Evolutionary conservation across 1,139 yeast species (phyloP).

Genomic region (Kazachstania sp.): DNA sequence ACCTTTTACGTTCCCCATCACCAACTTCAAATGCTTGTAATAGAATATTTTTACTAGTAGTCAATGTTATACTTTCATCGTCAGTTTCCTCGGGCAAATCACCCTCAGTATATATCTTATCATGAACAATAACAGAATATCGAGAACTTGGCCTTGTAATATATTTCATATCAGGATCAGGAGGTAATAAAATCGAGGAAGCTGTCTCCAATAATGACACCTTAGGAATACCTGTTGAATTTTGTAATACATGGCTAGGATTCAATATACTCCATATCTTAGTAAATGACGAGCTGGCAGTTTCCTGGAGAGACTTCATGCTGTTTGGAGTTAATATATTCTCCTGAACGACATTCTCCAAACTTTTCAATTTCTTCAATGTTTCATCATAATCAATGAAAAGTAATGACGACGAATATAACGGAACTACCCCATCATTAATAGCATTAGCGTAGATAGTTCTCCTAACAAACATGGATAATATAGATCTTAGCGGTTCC

Average conservation of each 20-base stretch:
- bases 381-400: conserved; percentile 62
- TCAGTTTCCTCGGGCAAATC: conserved; percentile 46
- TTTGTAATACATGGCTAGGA: conserved; percentile 23
- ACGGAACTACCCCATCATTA: conserved; percentile 85
- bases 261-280: conserved; percentile 27
- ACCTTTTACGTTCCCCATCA: conserved; percentile 25
- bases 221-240: conserved; percentile 41
- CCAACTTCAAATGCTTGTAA: conserved; percentile 27
- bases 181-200: conserved; percentile 72
- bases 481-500: conserved; percentile 66
- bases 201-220: conserved; percentile 80
- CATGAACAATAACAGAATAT: conserved; percentile 59
- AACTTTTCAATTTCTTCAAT: conserved; percentile 26
- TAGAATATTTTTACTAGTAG: conserved; percentile 7
- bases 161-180: conserved; percentile 65
- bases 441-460: conserved; percentile 36
- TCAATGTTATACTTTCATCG: conserved; percentile 8
- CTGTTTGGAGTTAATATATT: conserved; percentile 19
- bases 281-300: conserved; percentile 26
- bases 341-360: conserved; percentile 8
- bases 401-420: conserved; percentile 75
- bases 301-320: conserved; percentile 19
- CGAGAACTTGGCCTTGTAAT: conserved; percentile 56
- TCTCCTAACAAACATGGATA: conserved; percentile 57
- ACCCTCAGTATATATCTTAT: conserved; percentile 56